Conservation (phyloP, 169 alveolate genomes). For the Miamiensis avidus region DNA sequence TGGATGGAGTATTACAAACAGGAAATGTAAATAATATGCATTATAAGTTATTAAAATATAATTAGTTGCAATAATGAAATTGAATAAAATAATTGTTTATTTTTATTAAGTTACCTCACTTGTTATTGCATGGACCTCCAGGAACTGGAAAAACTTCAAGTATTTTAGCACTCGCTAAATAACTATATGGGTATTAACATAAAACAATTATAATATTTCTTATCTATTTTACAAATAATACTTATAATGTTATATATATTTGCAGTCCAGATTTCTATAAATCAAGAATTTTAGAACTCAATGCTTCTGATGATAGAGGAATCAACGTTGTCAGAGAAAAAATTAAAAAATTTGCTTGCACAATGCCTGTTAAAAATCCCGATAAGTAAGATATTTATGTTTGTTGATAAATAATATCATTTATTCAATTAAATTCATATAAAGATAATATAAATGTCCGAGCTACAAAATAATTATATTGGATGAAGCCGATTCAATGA, state of each 20-base stretch:
- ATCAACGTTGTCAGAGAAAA: constrained; percentile 97
- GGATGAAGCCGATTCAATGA: constrained; percentile 99
- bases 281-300: constrained; percentile 95
- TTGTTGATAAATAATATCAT: background rate
- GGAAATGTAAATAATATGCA: constrained; percentile 28
- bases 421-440: background rate
- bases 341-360: constrained; percentile 96
- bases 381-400: constrained; percentile 19
- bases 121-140: constrained; percentile 98
- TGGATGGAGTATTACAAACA: constrained; percentile 42
- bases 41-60: background rate
- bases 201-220: no score
- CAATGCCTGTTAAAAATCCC: constrained; percentile 87
- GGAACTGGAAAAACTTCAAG: constrained; percentile 99
- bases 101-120: constrained; percentile 88
- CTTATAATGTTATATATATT: no score
- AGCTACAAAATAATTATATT: constrained; percentile 94
- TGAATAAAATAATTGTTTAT: constrained; percentile 18
- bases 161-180: constrained; percentile 94
- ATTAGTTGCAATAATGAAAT: no score
- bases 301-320: constrained; percentile 99
- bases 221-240: no score
- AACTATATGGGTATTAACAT: constrained; percentile 89
- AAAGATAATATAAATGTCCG: constrained; percentile 31
- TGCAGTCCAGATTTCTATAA: constrained; percentile 88